These are phyloP conservation scores for Curvularia sp. DNA, from an alignment of 2,329 filamentous ascomycete genomes.

Conservation along the genomic window DNA sequence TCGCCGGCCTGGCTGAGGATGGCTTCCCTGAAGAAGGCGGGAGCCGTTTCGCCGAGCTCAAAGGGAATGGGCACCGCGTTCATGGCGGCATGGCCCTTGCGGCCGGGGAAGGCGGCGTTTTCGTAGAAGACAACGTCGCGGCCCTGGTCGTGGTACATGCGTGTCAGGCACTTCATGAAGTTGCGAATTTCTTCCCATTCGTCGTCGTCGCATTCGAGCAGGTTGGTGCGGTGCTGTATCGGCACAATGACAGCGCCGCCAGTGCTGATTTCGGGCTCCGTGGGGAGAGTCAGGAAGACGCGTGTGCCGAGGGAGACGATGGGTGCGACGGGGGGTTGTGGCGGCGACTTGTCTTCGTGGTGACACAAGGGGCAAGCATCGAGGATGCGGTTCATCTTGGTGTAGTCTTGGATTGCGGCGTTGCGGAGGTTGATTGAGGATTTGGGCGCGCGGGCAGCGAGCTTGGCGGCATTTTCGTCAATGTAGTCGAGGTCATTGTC, in stretches of 20 bases:
- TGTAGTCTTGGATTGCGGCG: slow-evolving; percentile 84
- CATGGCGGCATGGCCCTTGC: slow-evolving; percentile 84
- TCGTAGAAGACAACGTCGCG: slow-evolving; percentile 97
- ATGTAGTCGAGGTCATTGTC: slow-evolving; percentile 94
- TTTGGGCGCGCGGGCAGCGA: slow-evolving; percentile 86
- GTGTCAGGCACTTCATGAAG: slow-evolving; percentile 95
- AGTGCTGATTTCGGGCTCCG: slow-evolving; percentile 83
- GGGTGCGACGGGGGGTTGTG: slow-evolving; percentile 75
- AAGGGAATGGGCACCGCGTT: slow-evolving; percentile 87
- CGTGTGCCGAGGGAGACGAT: slow-evolving; percentile 85
- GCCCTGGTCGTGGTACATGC: slow-evolving; percentile 93
- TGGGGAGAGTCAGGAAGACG: slow-evolving; percentile 86
- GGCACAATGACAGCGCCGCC: slow-evolving; percentile 90
- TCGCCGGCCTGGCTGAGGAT: slow-evolving; percentile 88
- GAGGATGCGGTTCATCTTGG: slow-evolving; percentile 85
- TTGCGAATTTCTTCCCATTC: slow-evolving; percentile 99
- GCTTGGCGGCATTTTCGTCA: slow-evolving; percentile 92
- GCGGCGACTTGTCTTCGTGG: slow-evolving; percentile 80
- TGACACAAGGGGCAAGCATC: slow-evolving; percentile 91
- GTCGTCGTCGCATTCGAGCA: slow-evolving; percentile 97
- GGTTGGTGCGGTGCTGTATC: slow-evolving; percentile 82
- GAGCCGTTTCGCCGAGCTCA: slow-evolving; percentile 86
- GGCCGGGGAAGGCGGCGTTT: slow-evolving; percentile 82
- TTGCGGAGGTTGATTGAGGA: slow-evolving; percentile 89
- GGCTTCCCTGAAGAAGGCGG: slow-evolving; percentile 94